Evolutionary conservation across 495 filamentous ascomycete species (phyloP).

Genomic region (Xylaria acuta): DNA sequence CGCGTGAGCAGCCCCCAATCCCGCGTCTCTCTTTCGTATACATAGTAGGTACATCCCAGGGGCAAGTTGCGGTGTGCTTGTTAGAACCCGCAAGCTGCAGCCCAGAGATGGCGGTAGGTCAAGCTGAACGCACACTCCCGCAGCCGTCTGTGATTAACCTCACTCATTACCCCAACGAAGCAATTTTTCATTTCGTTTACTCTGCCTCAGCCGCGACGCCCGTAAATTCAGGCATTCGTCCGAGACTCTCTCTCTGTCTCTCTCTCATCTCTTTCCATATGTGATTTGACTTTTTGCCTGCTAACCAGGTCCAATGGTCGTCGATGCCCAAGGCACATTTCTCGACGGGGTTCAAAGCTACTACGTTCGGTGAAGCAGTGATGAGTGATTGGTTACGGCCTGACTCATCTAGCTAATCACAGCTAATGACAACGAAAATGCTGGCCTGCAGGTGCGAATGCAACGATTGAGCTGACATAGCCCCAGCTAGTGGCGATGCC

Average conservation of each 20-base stretch:
- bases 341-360: neutral
- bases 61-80: conserved; percentile 25
- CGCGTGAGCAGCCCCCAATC: neutral
- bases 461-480: conserved; percentile 22
- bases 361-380: conserved; percentile 11
- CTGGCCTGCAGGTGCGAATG: neutral
- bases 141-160: conserved; percentile 16
- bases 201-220: neutral
- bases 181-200: conserved; percentile 4
- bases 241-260: neutral
- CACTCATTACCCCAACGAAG: conserved; percentile 3
- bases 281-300: neutral
- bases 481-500: conserved; percentile 23
- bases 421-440: conserved; percentile 6
- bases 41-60: conserved; percentile 13
- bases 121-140: conserved; percentile 18
- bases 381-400: conserved; percentile 14
- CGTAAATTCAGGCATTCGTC: conserved; percentile 8
- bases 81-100: conserved; percentile 11
- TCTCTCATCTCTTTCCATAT: neutral
- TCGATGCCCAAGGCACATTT: conserved; percentile 13
- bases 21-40: neutral
- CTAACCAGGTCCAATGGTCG: neutral
- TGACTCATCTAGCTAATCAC: conserved; percentile 14
- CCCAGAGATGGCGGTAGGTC: conserved; percentile 3